Conservation (phyloP, 495 filamentous ascomycete species). For the Pyrenula aspistea region DNA sequence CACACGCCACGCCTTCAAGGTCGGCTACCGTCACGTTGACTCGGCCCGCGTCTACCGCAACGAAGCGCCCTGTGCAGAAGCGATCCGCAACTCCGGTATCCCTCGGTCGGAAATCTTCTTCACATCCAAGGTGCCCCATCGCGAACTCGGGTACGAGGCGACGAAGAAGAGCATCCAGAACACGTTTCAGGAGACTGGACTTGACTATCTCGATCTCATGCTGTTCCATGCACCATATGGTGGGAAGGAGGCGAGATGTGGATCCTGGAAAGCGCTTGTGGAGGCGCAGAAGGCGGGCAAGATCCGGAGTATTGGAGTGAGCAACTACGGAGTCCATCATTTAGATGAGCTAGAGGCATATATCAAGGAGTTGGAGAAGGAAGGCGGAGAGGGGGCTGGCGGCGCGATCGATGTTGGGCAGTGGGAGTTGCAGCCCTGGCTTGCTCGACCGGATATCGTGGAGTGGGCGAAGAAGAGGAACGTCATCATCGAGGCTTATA, state of each 20-base stretch:
- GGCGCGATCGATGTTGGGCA: constrained; percentile 74
- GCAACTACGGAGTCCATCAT: constrained; percentile 43
- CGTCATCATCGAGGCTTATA: constrained; percentile 70
- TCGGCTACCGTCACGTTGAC: constrained; percentile 62
- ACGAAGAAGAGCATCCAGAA: constrained; percentile 37
- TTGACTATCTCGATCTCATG: constrained; percentile 45
- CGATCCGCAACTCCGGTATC: constrained; percentile 31
- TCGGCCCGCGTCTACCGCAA: constrained; percentile 42
- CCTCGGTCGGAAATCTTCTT: constrained; percentile 41
- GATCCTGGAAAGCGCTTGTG: constrained; percentile 36
- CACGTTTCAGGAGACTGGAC: constrained; percentile 29
- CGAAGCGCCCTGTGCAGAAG: constrained; percentile 34
- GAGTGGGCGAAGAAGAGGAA: constrained; percentile 59
- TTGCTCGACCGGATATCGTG: constrained; percentile 61
- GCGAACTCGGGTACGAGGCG: constrained; percentile 33
- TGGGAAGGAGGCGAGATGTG: constrained; percentile 22
- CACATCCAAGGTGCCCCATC: constrained; percentile 40
- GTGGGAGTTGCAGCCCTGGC: constrained; percentile 87
- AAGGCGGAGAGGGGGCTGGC: constrained; percentile 52
- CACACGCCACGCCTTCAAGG: constrained; percentile 48
- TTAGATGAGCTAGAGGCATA: constrained; percentile 56
- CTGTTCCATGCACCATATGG: constrained; percentile 47
- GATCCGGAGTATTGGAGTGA: constrained; percentile 41
- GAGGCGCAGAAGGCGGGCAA: constrained; percentile 42
- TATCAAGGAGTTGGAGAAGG: constrained; percentile 51